Percentiles rank a stretch among this genome's conserved stretches.
phyloP scores from a whole-genome alignment of 2,329 filamentous ascomycete species.

The Alternaria longipes region DNA sequence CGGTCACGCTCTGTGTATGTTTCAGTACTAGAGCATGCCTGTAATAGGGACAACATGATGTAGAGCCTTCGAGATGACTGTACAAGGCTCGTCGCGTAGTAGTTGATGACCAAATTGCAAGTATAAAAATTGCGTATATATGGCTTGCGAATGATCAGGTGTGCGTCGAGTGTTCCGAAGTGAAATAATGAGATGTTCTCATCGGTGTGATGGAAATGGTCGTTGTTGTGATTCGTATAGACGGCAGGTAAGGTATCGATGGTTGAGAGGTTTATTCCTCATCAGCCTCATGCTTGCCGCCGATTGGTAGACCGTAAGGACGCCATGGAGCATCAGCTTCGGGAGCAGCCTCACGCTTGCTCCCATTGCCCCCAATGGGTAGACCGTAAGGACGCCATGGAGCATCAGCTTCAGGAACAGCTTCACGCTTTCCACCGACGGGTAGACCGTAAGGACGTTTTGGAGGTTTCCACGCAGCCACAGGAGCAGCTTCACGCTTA shows the following conservation, averaged over 20 bases:
- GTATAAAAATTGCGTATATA: neutral
- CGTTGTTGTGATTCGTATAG: neutral
- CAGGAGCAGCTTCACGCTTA: slow-evolving; percentile 34
- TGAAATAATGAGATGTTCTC: neutral
- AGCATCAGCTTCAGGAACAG: too few relatives aligned
- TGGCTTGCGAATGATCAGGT: neutral
- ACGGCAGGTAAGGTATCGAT: neutral
- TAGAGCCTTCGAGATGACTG: slow-evolving; percentile 11
- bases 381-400: too few relatives aligned
- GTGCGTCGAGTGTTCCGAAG: slow-evolving; percentile 10
- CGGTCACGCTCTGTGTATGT: slow-evolving; percentile 12
- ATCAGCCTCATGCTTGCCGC: slow-evolving; percentile 34
- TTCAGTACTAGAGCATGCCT: neutral
- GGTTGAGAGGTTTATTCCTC: slow-evolving; percentile 6
- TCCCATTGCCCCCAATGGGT: too few relatives aligned
- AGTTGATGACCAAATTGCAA: neutral
- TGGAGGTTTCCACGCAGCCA: too few relatives aligned
- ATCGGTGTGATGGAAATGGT: neutral
- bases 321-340: slow-evolving; percentile 11
- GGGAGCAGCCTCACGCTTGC: slow-evolving; percentile 26
- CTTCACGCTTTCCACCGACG: slow-evolving; percentile 41
- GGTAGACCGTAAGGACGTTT: slow-evolving; percentile 24
- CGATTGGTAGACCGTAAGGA: slow-evolving; percentile 6
- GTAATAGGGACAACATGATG: neutral
- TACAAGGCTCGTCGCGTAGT: slow-evolving; percentile 8